Percentiles rank a stretch among this genome's conserved stretches.
Evolutionary conservation across 805 yeast species (phyloP).

Genomic region (Zygotorulaspora sp.): DNA sequence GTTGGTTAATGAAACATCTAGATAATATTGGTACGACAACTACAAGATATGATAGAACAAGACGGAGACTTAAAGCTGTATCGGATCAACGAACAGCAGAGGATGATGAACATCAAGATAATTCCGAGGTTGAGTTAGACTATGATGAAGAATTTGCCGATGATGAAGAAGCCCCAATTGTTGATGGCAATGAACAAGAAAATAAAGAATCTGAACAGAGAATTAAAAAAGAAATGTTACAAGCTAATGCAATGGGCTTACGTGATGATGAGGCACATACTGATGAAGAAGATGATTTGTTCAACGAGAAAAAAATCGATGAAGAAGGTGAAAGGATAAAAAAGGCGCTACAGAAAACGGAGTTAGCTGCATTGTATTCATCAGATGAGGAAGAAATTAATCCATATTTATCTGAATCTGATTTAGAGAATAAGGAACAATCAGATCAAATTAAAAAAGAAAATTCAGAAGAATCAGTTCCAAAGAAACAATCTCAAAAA

Average conservation of each 20-base stretch:
- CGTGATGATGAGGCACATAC: conserved; percentile 56
- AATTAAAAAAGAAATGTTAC: conserved; percentile 77
- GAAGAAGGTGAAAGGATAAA: conserved; percentile 85
- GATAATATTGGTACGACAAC: conserved; percentile 52
- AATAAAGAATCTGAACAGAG: conserved; percentile 82
- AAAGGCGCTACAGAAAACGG: conserved; percentile 78
- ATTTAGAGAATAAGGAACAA: conserved; percentile 50
- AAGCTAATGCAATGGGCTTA: conserved; percentile 66
- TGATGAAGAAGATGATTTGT: conserved; percentile 67
- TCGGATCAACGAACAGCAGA: conserved; percentile 41
- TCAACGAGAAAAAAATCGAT: conserved; percentile 73
- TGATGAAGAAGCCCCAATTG: conserved; percentile 97
- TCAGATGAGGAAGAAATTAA: conserved; percentile 86
- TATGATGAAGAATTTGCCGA: conserved; percentile 97
- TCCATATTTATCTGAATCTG: conserved; percentile 75
- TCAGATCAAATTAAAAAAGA: conserved; percentile 38
- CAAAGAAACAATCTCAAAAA: conserved; percentile 27
- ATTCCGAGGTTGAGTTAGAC: conserved; percentile 89
- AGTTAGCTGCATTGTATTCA: conserved; percentile 67
- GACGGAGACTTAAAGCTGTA: conserved; percentile 46
- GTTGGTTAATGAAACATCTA: conserved; percentile 95
- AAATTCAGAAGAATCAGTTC: conserved; percentile 21
- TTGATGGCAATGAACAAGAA: conserved; percentile 95
- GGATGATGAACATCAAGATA: conserved; percentile 48
- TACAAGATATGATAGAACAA: conserved; percentile 48